phyloP scores from a whole-genome alignment of 495 filamentous ascomycete genomes.

The Daldinia vernicosa region DNA sequence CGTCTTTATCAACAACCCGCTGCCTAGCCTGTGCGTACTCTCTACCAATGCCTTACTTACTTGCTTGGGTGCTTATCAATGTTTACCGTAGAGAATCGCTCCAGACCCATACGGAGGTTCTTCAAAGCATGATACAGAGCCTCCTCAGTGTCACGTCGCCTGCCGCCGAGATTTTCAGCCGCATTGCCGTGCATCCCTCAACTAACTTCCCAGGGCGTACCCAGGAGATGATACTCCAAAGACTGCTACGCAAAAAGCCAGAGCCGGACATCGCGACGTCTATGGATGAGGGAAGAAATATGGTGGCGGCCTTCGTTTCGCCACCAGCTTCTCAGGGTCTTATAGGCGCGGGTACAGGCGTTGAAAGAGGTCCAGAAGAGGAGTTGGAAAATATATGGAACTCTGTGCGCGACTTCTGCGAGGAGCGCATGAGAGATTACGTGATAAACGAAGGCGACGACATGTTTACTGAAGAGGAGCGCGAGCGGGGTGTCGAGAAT shows the following conservation, averaged over 20 bases:
- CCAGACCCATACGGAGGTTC: conserved; percentile 70
- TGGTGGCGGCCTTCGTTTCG: conserved; percentile 38
- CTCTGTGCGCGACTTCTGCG: conserved; percentile 52
- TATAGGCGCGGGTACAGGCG: not conserved
- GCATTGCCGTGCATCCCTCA: conserved; percentile 74
- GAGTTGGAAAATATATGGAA: conserved; percentile 53
- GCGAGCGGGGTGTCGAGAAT: conserved; percentile 70
- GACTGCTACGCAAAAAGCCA: conserved; percentile 80
- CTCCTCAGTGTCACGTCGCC: conserved; percentile 67
- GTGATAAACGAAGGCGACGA: conserved; percentile 60
- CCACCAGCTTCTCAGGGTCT: conserved; percentile 15
- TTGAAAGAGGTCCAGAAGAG: conserved; percentile 49
- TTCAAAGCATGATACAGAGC: conserved; percentile 68
- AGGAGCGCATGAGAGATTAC: conserved; percentile 51
- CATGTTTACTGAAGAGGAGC: conserved; percentile 73
- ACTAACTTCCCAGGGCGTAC: conserved; percentile 78
- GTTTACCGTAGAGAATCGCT: conserved; percentile 62
- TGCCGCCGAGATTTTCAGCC: conserved; percentile 67
- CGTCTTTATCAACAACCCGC: conserved; percentile 46
- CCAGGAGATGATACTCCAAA: conserved; percentile 68
- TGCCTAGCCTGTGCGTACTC: conserved; percentile 49
- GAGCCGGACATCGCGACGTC: conserved; percentile 77
- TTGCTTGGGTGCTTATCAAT: not conserved
- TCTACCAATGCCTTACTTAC: not conserved
- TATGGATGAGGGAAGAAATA: conserved; percentile 68